These are phyloP conservation scores for Botryotinia convoluta DNA, from an alignment of 2,329 filamentous ascomycete species.

Conservation along the genomic window DNA sequence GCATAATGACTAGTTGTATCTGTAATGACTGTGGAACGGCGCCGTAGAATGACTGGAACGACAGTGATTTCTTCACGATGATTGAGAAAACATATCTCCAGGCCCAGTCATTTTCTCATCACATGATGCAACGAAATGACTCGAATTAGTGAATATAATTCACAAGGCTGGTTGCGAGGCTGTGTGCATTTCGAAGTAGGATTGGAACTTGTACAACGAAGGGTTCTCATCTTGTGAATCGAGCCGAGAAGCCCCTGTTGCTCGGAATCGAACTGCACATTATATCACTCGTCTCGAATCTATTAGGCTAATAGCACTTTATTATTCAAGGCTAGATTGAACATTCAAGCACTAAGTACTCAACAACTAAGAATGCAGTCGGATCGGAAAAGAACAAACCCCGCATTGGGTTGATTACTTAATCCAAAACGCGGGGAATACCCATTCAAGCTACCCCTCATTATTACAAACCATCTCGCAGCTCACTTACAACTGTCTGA, in stretches of 20 bases:
- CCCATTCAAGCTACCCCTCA: conserved; percentile 17
- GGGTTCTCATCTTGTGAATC: background rate
- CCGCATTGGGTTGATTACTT: background rate
- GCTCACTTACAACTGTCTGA: background rate
- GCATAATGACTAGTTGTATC: background rate
- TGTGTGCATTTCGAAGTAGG: background rate
- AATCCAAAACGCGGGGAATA: background rate
- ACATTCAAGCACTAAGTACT: background rate
- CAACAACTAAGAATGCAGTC: background rate
- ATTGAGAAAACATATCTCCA: background rate
- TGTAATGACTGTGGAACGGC: background rate
- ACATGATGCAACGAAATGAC: background rate
- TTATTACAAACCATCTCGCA: conserved; percentile 6
- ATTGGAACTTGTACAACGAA: background rate
- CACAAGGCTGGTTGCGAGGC: background rate
- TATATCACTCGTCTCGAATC: background rate
- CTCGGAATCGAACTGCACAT: too few species aligned
- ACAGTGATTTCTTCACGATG: background rate
- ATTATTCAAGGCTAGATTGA: background rate
- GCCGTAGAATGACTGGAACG: background rate
- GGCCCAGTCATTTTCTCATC: background rate
- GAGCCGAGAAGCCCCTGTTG: background rate
- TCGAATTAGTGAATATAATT: background rate
- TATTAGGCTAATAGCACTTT: background rate
- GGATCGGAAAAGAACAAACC: background rate